Evolutionary conservation across 2,329 filamentous ascomycete genomes (phyloP), one percentile per base, ranked within the genome.

Genomic region (Neocatenulostroma microsporum): DNA sequence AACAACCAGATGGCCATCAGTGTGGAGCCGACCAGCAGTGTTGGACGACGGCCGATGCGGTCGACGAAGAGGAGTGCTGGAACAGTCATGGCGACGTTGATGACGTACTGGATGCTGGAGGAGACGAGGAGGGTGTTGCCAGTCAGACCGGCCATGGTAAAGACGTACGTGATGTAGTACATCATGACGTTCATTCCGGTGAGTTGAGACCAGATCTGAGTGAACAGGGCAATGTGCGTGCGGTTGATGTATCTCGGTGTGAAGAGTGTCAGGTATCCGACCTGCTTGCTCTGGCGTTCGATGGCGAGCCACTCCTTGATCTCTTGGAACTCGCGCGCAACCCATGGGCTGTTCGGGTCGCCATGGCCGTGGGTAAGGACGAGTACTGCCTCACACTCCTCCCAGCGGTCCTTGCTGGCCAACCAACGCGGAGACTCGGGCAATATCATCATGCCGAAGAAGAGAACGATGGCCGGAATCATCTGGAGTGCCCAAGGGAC

Each of bases 31-130:
- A 77, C 53, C n/a, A 85, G 65, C 23, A 85, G 67, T 4, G 80
- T 74, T 2, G 66, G 67, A 27, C 82, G 82, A 45, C 84, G 82
- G 30, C 84, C 84, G 77, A 80, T 84, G 37, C 70, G 68, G 49
- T 91, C 84, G 50, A 88, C 73, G 64, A 68, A 88, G 39, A 88
- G 61, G 17, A 89, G 70, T 1, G 83, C 83, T 0, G 82, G 81
- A 3, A 88, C 57, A 0, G 84, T 89, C 78, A 85, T 84, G 35
- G 79, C 42, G 2, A 89, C 83, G 57, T 88, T 88, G 66, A 89
- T 84, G 49, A 87, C 70, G 56, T 83, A 84, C 53, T 84, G 77
- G 44, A 84, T 84, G 8, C 74, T 76, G 13, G 77, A 81, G 6
- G 80, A 72, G 29, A 83, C 60, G 7, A 85, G 69, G 24, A 76